Evolutionary conservation across 2,329 filamentous ascomycete species (phyloP).

Genomic region (Colletotrichum abscissum): DNA sequence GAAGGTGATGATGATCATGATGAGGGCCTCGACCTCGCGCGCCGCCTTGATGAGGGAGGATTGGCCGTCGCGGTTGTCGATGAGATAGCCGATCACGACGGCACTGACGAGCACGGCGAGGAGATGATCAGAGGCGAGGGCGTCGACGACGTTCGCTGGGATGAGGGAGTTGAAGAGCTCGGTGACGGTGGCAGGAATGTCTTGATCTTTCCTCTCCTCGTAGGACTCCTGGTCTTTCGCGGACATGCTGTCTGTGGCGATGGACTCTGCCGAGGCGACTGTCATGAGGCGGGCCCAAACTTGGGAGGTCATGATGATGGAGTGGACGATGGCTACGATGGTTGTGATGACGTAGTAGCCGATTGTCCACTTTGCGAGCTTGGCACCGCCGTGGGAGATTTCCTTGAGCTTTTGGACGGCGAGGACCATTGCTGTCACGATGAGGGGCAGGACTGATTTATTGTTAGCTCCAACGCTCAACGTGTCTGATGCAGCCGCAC

Average conservation of each 20-base stretch:
- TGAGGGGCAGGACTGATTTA: slow-evolving; percentile 59
- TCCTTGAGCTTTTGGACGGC: slow-evolving; percentile 59
- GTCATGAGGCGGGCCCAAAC: slow-evolving; percentile 61
- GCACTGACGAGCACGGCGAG: slow-evolving; percentile 59
- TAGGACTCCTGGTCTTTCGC: slow-evolving; percentile 44
- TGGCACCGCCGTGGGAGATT: slow-evolving; percentile 55
- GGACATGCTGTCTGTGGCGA: slow-evolving; percentile 42
- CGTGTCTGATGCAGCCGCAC: too few species aligned
- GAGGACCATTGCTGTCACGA: slow-evolving; percentile 63
- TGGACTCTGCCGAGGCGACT: slow-evolving; percentile 45
- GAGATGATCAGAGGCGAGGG: slow-evolving; percentile 58
- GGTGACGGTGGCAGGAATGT: slow-evolving; percentile 56
- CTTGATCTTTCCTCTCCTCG: slow-evolving; percentile 46
- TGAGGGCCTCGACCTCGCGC: slow-evolving; percentile 59
- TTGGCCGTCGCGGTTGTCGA: slow-evolving; percentile 49
- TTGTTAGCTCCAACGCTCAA: background rate
- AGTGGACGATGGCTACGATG: slow-evolving; percentile 59
- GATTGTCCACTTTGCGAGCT: slow-evolving; percentile 60
- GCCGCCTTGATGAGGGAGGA: slow-evolving; percentile 54
- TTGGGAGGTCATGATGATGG: slow-evolving; percentile 56
- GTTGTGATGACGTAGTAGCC: slow-evolving; percentile 63
- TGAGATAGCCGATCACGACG: slow-evolving; percentile 58
- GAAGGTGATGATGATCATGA: slow-evolving; percentile 57
- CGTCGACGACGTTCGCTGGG: slow-evolving; percentile 58
- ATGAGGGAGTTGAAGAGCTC: slow-evolving; percentile 62